Conservation (phyloP, 768 basidiomycete genomes). For the Tulasnella sp. region DNA sequence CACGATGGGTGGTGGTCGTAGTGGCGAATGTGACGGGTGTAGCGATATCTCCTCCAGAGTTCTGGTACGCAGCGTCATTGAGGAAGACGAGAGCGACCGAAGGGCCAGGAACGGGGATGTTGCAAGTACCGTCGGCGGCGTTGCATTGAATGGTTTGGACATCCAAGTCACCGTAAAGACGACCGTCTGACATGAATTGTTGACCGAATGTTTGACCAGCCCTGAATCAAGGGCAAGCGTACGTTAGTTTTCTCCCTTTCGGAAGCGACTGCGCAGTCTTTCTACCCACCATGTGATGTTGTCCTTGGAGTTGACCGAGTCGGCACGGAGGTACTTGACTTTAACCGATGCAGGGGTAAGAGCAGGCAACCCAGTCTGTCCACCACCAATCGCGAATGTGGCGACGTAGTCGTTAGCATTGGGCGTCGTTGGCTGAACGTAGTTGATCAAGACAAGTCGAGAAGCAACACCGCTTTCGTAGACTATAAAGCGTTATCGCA, state of each 20-base stretch:
- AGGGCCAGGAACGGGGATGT: slow-evolving; percentile 12
- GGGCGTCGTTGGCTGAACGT: slow-evolving; percentile 28
- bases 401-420: slow-evolving; percentile 15
- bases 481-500: not conserved
- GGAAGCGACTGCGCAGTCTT: not conserved
- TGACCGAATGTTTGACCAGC: slow-evolving; percentile 16
- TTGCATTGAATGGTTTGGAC: slow-evolving; percentile 17
- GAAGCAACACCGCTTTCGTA: slow-evolving; percentile 12
- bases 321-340: slow-evolving; percentile 21
- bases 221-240: not conserved
- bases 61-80: not conserved
- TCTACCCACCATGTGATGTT: slow-evolving; percentile 16
- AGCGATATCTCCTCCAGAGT: not conserved
- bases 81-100: slow-evolving; percentile 20
- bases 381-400: slow-evolving; percentile 11
- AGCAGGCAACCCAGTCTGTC: slow-evolving; percentile 1
- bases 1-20: not conserved
- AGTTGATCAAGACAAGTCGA: slow-evolving; percentile 16
- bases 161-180: slow-evolving; percentile 4
- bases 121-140: not conserved
- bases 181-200: slow-evolving; percentile 16
- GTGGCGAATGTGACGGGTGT: slow-evolving; percentile 22
- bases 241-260: not conserved
- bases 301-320: slow-evolving; percentile 18
- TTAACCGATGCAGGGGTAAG: not conserved